phyloP scores from a whole-genome alignment of 352 stramenopile genomes.

The Phytopythium sindhum region DNA sequence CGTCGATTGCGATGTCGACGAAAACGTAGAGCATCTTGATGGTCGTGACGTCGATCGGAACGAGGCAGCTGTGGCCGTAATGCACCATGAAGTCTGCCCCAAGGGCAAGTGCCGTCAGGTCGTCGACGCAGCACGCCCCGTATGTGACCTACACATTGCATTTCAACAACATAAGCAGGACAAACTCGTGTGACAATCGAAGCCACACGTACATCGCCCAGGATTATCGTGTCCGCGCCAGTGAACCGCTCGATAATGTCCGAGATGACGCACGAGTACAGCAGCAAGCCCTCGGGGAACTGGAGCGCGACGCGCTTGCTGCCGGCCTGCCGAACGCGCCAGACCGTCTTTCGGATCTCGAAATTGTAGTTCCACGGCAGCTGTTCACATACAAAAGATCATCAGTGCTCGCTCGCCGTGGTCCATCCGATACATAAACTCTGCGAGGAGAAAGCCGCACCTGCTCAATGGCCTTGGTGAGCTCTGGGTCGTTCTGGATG shows the following conservation, averaged over 20 bases:
- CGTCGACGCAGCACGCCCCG: conserved; percentile 99
- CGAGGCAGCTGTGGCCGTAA: conserved; percentile 99
- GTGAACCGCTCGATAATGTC: conserved; percentile 98
- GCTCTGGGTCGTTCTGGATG: conserved; percentile 85
- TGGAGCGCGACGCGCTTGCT: conserved; percentile 95
- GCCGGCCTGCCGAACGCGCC: conserved; percentile 89
- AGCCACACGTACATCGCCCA: conserved; percentile 92
- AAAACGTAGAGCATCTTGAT: conserved; percentile 99
- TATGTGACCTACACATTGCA: conserved; percentile 87
- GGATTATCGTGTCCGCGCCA: conserved; percentile 89
- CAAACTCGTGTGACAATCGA: not conserved
- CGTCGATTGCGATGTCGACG: conserved; percentile 99
- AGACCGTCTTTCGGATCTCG: conserved; percentile 97
- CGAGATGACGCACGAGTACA: conserved; percentile 97
- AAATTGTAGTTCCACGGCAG: conserved; percentile 99
- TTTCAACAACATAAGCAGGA: not conserved
- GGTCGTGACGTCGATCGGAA: conserved; percentile 95
- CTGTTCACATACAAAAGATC: conserved; percentile 12
- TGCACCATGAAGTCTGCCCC: conserved; percentile 98
- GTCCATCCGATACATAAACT: not conserved
- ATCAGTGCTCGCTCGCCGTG: not conserved
- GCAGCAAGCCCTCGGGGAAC: conserved; percentile 97
- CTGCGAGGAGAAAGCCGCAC: conserved; percentile 8
- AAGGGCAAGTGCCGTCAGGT: conserved; percentile 94
- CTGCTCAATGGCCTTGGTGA: conserved; percentile 91